phyloP scores from a whole-genome alignment of 371 early-diverging fungal species.

The Actinomortierella ambigua region DNA sequence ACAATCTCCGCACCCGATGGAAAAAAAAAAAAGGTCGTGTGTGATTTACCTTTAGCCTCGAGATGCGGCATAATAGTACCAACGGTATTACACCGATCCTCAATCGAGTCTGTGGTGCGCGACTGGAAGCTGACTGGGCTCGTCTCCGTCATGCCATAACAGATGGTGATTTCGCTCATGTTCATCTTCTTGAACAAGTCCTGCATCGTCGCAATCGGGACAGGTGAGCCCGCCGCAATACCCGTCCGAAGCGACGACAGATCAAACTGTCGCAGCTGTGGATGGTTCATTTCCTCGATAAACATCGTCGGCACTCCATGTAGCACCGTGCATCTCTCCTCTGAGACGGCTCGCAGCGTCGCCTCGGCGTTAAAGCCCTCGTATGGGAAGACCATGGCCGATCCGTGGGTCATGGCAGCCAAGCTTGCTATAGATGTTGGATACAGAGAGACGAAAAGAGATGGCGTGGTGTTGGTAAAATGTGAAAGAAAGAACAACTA shows the following conservation, averaged over 20 bases:
- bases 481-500: not conserved
- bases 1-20: too few species aligned
- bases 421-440: conserved; percentile 44
- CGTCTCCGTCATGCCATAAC: conserved; percentile 53
- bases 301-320: conserved; percentile 59
- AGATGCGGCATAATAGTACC: conserved; percentile 48
- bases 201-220: conserved; percentile 50
- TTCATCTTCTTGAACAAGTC: conserved; percentile 48
- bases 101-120: conserved; percentile 45
- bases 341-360: conserved; percentile 54
- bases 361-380: conserved; percentile 52
- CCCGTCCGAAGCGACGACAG: conserved; percentile 49
- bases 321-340: conserved; percentile 47
- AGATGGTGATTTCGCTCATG: conserved; percentile 48
- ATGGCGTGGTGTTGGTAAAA: too few species aligned
- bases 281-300: conserved; percentile 47
- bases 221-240: conserved; percentile 51
- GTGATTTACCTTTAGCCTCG: conserved; percentile 47
- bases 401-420: conserved; percentile 54
- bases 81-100: conserved; percentile 46
- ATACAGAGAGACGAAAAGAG: too few species aligned
- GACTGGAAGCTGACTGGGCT: conserved; percentile 54
- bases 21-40: too few species aligned
- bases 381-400: conserved; percentile 51
- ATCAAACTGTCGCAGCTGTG: conserved; percentile 43